Evolutionary conservation across 1,284 basidiomycete genomes (phyloP), one percentile per base, ranked within the genome.

Genomic region (Ganoderma lingzhi): DNA sequence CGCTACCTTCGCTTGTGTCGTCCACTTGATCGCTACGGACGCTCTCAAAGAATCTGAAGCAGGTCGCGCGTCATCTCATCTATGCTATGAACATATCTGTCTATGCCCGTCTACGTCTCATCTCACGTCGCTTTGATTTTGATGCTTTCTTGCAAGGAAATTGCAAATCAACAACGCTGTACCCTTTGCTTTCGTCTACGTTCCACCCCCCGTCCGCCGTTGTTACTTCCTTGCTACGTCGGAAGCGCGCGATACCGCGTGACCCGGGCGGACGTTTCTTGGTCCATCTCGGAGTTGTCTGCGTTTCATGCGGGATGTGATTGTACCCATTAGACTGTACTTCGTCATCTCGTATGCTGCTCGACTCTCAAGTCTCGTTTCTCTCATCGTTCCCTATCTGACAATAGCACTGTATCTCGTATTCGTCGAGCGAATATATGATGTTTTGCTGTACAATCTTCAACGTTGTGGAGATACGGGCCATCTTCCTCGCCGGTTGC

Each of bases 371-470:
- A 61, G 53, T 71, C 68, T 62, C 59, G 59, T 62, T 56, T 14
- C 32, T 56, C 30, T 56, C 32, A 35, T 56, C 41, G 1, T n/a
- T 48, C 62, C 14, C 59, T 51, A 58, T 61, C 53, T 56, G 62
- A 64, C 51, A 65, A 42, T 59, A 70, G 69, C 70, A 66, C 51
- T 70, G 71, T 76, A 61, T 73, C 69, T 64, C 58, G 41, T 69
- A 59, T 75, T 76, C 74, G 77, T 78, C 68, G 76, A 76, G 59
- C 76, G 75, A 78, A 77, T 76, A 66, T 63, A 75, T 64, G 71
- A 70, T 68, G 48, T 55, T 63, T 69, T 73, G 69, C 64, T 62
- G 39, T 28, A 35, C 39, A 19, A 55, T 23, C 41, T 19, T 30
- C 12, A 10, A 5, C 15, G 51, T 23, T 1, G 17, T 5, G 53